Conservation (phyloP, 345 rosid species). For the Hirschfeldia incana region DNA sequence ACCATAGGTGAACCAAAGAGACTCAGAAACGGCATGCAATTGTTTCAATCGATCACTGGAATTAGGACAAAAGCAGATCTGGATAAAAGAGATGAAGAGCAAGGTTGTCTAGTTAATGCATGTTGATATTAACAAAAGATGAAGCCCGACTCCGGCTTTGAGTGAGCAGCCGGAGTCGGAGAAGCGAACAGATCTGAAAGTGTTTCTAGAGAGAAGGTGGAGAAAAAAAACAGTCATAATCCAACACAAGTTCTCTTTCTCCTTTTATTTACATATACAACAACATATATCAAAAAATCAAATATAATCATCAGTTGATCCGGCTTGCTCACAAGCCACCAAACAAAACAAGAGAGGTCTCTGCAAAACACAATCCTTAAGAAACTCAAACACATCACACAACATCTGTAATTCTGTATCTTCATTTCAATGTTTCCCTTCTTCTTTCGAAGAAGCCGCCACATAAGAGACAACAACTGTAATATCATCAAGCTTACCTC, state of each 20-base stretch:
- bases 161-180: too few relatives aligned
- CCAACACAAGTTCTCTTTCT: conserved; percentile 9
- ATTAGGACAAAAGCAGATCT: too few relatives aligned
- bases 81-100: too few relatives aligned
- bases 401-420: conserved; percentile 14
- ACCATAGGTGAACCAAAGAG: too few relatives aligned
- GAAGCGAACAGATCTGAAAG: too few relatives aligned
- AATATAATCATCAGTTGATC: conserved; percentile 29
- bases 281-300: conserved; percentile 24
- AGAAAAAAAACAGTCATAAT: too few relatives aligned
- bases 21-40: too few relatives aligned
- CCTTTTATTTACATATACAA: conserved; percentile 29
- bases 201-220: too few relatives aligned
- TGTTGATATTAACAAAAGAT: too few relatives aligned
- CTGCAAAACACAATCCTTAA: conserved; percentile 26
- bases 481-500: conserved; percentile 99
- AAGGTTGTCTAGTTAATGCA: too few relatives aligned
- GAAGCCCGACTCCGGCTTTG: too few relatives aligned
- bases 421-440: conserved; percentile 11
- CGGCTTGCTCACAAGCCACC: conserved; percentile 28
- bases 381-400: conserved; percentile 26
- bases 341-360: conserved; percentile 28
- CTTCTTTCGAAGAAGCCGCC: conserved; percentile 51
- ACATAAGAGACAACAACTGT: conserved; percentile 94
- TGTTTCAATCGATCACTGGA: too few relatives aligned